phyloP scores from a whole-genome alignment of 2,329 filamentous ascomycete genomes.

The Colletotrichum sp. region DNA sequence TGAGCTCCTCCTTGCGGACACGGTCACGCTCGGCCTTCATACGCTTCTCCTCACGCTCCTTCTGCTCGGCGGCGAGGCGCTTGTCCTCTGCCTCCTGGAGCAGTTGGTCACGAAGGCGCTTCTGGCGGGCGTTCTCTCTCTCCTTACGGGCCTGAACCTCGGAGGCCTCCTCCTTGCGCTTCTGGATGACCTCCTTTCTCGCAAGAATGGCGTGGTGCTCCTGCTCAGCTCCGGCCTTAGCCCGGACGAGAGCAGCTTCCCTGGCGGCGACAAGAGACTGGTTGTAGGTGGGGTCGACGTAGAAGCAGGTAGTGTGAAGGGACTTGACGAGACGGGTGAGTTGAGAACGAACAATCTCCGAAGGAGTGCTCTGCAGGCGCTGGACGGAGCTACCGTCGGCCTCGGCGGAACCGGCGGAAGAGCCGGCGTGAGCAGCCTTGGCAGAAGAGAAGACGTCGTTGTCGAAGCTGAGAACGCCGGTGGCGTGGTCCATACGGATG shows the following conservation, averaged over 20 bases:
- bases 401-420: constrained; percentile 86
- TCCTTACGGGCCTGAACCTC: constrained; percentile 87
- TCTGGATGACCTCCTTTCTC: constrained; percentile 90
- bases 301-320: constrained; percentile 92
- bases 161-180: constrained; percentile 95
- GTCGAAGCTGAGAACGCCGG: constrained; percentile 94
- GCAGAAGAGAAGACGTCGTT: constrained; percentile 97
- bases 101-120: constrained; percentile 85
- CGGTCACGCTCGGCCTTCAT: constrained; percentile 87
- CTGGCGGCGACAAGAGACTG: constrained; percentile 81
- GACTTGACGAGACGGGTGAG: constrained; percentile 90
- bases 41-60: constrained; percentile 86
- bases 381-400: constrained; percentile 84
- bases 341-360: constrained; percentile 96
- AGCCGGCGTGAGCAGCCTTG: constrained; percentile 88
- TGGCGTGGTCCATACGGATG: constrained; percentile 94
- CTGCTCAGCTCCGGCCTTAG: constrained; percentile 86
- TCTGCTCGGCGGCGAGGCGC: constrained; percentile 89
- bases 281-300: constrained; percentile 90
- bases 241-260: constrained; percentile 79
- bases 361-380: constrained; percentile 94
- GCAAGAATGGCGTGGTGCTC: constrained; percentile 87
- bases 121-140: constrained; percentile 89
- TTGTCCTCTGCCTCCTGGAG: constrained; percentile 88
- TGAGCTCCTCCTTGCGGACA: constrained; percentile 90